Evolutionary conservation across 202 grass and related monocot genomes (phyloP).

Genomic region (Zoysia matrella): DNA sequence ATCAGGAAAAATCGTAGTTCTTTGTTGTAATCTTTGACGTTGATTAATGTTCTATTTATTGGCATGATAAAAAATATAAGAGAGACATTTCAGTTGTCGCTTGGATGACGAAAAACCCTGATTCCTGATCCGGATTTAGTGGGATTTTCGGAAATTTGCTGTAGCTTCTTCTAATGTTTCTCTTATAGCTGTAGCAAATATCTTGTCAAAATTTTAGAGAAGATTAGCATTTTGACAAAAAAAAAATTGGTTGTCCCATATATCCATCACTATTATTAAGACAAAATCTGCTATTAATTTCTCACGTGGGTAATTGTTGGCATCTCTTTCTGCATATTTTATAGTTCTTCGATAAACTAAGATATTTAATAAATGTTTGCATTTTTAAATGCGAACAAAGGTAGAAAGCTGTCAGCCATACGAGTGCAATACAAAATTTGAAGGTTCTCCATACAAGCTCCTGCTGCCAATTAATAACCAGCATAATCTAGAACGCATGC

Average conservation of each 20-base stretch:
- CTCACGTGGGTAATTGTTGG: too few relatives aligned
- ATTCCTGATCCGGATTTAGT: background rate
- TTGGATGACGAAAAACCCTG: background rate
- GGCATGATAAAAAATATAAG: background rate
- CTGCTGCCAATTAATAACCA: too few relatives aligned
- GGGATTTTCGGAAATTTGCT: background rate
- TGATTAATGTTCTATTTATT: background rate
- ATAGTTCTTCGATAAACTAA: too few relatives aligned
- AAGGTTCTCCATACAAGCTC: too few relatives aligned
- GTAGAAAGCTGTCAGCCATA: too few relatives aligned
- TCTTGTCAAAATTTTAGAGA: background rate
- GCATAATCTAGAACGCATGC: too few relatives aligned
- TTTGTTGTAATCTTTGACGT: background rate
- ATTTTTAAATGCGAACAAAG: too few relatives aligned
- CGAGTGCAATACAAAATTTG: too few relatives aligned
- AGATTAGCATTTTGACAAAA: constrained; percentile 1
- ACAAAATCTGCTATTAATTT: too few relatives aligned
- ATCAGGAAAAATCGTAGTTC: background rate
- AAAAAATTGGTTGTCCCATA: background rate
- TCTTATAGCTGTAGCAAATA: background rate
- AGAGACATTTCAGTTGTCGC: background rate
- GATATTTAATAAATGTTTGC: too few relatives aligned
- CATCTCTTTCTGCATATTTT: too few relatives aligned
- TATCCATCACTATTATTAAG: too few relatives aligned
- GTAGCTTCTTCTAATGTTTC: background rate